phyloP scores from a whole-genome alignment of 257 asterid species.

The Cordia subcordata region DNA sequence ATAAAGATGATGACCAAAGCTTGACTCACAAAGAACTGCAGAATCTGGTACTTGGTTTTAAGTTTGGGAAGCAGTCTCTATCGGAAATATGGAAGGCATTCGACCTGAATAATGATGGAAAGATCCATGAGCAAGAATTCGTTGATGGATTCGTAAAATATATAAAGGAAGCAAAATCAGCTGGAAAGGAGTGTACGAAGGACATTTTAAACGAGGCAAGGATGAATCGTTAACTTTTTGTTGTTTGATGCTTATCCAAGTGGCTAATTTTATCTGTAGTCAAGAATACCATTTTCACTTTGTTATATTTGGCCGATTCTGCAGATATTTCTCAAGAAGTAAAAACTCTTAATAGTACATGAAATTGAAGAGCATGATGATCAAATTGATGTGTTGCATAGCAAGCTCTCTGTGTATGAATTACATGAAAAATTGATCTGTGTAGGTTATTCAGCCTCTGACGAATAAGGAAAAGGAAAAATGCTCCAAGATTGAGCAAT shows the following conservation, averaged over 20 bases:
- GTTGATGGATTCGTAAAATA: not conserved
- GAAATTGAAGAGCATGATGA: too few species aligned
- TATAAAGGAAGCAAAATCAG: not conserved
- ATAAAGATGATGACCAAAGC: conserved; percentile 37
- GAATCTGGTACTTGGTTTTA: conserved; percentile 32
- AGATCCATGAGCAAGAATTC: conserved; percentile 39
- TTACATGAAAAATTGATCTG: conserved; percentile 23
- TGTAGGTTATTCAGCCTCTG: conserved; percentile 50
- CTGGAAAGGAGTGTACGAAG: conserved; percentile 7
- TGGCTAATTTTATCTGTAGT: too few species aligned
- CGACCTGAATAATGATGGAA: conserved; percentile 38
- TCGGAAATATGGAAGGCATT: conserved; percentile 36
- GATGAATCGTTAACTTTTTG: conserved; percentile 8
- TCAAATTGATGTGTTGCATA: conserved; percentile 23
- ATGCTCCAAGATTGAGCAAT: conserved; percentile 38
- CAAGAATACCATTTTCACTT: too few species aligned
- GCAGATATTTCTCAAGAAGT: too few species aligned
- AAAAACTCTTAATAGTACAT: too few species aligned
- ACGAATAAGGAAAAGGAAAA: conserved; percentile 53
- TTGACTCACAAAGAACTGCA: conserved; percentile 38
- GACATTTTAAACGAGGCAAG: conserved; percentile 42
- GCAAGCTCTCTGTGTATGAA: conserved; percentile 11
- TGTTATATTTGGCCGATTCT: too few species aligned
- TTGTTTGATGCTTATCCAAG: too few species aligned
- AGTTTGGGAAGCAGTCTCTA: conserved; percentile 22